phyloP scores from a whole-genome alignment of 192 early-diverging fungal genomes.

The Linnemannia schmuckeri region DNA sequence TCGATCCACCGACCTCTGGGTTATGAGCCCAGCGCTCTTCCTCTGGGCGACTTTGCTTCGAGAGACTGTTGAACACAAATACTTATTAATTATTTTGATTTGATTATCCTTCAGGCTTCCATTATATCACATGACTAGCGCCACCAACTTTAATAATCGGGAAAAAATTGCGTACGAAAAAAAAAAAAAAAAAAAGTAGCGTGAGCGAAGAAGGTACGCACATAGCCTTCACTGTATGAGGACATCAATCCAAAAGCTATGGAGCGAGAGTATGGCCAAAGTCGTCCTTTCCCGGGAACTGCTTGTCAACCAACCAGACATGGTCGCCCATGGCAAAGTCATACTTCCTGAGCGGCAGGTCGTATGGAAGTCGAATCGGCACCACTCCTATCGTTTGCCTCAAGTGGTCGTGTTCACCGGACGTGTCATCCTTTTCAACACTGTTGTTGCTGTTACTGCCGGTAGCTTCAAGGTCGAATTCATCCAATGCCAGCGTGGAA shows the following conservation, averaged over 20 bases:
- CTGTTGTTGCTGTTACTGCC: too few species aligned
- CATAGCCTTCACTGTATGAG: background rate
- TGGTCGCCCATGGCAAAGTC: constrained; percentile 22
- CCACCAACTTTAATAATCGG: too few species aligned
- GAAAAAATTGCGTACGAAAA: too few species aligned
- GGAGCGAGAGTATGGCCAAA: constrained; percentile 20
- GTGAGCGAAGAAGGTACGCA: too few species aligned
- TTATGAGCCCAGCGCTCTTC: constrained; percentile 91
- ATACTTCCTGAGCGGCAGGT: constrained; percentile 68
- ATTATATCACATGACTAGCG: too few species aligned
- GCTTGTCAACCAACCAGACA: constrained; percentile 43
- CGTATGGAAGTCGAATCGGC: constrained; percentile 72
- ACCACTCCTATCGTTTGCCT: constrained; percentile 38
- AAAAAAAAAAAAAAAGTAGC: too few species aligned
- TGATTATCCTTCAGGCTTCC: too few species aligned
- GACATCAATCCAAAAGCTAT: background rate
- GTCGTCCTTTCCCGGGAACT: constrained; percentile 42
- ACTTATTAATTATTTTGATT: too few species aligned
- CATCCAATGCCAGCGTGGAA: background rate
- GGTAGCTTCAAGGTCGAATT: background rate
- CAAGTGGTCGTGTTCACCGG: background rate
- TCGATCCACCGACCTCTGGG: constrained; percentile 88
- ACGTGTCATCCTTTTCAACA: background rate
- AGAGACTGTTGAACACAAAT: too few species aligned
- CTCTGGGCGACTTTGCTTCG: constrained; percentile 84